Evolutionary conservation across 2,329 filamentous ascomycete species (phyloP).

Genomic region (Aspergillus nomiae): DNA sequence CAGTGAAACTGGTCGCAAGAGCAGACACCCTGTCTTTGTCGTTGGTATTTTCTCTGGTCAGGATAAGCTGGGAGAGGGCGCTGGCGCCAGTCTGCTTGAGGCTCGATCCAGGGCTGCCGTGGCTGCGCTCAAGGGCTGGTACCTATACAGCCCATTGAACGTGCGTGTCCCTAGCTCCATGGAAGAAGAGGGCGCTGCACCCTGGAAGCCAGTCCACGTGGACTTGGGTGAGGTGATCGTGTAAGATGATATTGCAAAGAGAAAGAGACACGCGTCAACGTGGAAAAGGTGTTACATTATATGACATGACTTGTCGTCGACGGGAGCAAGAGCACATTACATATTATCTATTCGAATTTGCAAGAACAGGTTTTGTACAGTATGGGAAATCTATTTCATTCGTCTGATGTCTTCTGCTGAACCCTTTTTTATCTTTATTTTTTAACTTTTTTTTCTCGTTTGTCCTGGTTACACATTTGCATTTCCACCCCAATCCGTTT

Average conservation of each 20-base stretch:
- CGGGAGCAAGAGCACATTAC: conserved; percentile 17
- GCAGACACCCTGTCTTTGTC: conserved; percentile 84
- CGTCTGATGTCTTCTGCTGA: conserved; percentile 33
- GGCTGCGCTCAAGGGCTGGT: conserved; percentile 88
- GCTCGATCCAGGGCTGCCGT: conserved; percentile 80
- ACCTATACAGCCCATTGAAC: conserved; percentile 81
- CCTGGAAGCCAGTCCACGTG: conserved; percentile 69
- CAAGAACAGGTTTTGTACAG: conserved; percentile 41
- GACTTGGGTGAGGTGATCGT: conserved; percentile 71
- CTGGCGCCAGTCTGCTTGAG: conserved; percentile 74
- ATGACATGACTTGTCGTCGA: conserved; percentile 14
- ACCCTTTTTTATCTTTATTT: conserved; percentile 19
- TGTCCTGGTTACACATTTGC: conserved; percentile 19
- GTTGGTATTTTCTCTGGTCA: conserved; percentile 90
- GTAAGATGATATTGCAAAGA: conserved; percentile 31
- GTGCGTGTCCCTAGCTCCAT: conserved; percentile 71
- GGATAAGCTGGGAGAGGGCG: conserved; percentile 91
- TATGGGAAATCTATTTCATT: conserved; percentile 41
- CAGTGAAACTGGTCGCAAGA: conserved; percentile 84
- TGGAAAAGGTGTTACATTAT: conserved; percentile 20
- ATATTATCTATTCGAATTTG: conserved; percentile 33
- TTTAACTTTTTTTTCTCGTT: conserved; percentile 19
- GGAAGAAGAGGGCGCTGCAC: conserved; percentile 60
- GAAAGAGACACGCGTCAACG: conserved; percentile 8
- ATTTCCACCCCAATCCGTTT: conserved; percentile 15